phyloP scores from a whole-genome alignment of 73 alveolate species.

The Paramecium octaurelia region DNA sequence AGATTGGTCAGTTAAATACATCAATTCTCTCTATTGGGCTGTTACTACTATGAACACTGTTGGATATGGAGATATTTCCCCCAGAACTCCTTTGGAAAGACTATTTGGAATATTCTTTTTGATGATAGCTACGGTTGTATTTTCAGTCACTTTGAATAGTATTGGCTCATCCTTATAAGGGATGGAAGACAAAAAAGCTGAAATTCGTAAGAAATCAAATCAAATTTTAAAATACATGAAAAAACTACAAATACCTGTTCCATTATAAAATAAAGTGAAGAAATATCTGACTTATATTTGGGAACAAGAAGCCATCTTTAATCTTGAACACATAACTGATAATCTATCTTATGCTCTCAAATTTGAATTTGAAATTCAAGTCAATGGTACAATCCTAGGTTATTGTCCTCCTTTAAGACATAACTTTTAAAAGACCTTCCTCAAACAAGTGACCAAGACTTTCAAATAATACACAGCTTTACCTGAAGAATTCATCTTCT shows the following conservation, averaged over 20 bases:
- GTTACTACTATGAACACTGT: conserved; percentile 78
- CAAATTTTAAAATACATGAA: conserved; percentile 59
- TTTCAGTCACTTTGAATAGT: conserved; percentile 68
- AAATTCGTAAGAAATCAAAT: neutral
- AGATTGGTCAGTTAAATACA: conserved; percentile 41
- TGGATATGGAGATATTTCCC: conserved; percentile 82
- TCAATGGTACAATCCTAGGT: conserved; percentile 17
- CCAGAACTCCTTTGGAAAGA: conserved; percentile 67
- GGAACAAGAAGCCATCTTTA: neutral
- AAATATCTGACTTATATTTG: conserved; percentile 52
- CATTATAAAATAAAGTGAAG: conserved; percentile 43
- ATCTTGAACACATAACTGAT: neutral
- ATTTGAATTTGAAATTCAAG: conserved; percentile 1
- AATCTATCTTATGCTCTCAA: conserved; percentile 6
- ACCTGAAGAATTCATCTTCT: conserved; percentile 20
- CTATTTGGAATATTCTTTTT: conserved; percentile 66
- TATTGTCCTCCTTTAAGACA: conserved; percentile 8
- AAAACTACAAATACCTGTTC: conserved; percentile 49
- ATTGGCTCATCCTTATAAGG: conserved; percentile 64
- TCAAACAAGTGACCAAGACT: neutral
- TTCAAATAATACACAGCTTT: conserved; percentile 34
- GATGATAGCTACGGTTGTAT: conserved; percentile 67
- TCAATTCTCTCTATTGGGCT: conserved; percentile 79
- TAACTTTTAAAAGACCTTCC: neutral
- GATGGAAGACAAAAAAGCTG: conserved; percentile 53